Evolutionary conservation across 495 filamentous ascomycete species (phyloP).

Genomic region (Penicillium longicatenatum): DNA sequence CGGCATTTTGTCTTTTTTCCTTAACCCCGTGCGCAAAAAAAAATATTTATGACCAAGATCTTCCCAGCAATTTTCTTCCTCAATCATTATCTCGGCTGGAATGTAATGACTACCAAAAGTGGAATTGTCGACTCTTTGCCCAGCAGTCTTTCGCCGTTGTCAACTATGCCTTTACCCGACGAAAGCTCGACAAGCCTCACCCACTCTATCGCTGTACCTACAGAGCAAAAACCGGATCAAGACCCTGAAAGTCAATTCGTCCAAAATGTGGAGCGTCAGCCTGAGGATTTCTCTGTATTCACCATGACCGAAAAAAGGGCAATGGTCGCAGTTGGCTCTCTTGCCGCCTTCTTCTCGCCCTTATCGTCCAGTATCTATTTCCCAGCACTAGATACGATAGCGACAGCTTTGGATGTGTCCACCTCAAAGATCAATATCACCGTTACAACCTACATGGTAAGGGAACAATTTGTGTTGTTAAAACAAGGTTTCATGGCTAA

Average conservation of each 20-base stretch:
- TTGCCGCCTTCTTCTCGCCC: constrained; percentile 38
- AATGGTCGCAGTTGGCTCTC: constrained; percentile 19
- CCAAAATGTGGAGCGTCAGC: neutral
- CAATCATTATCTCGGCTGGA: neutral
- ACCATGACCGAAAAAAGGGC: constrained; percentile 15
- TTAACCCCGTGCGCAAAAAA: neutral
- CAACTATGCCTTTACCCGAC: neutral
- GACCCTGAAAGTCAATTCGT: neutral
- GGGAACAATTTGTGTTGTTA: neutral
- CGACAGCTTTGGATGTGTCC: constrained; percentile 32
- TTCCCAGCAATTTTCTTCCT: neutral
- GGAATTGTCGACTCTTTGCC: neutral
- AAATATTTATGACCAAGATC: neutral
- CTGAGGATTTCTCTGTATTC: constrained; percentile 14
- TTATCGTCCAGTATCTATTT: constrained; percentile 50
- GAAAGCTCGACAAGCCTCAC: neutral
- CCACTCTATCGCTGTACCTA: neutral
- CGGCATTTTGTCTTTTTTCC: neutral
- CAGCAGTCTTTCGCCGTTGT: neutral
- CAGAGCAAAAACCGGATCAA: neutral
- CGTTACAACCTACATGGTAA: constrained; percentile 46
- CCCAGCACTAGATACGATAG: constrained; percentile 40
- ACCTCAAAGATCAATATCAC: constrained; percentile 46
- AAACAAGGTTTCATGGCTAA: too few relatives aligned
- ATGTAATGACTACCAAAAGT: neutral